Percentiles rank a stretch among this genome's conserved stretches.
Evolutionary conservation across 2,329 filamentous ascomycete species (phyloP).

Genomic region (Knoxdaviesia capensis): DNA sequence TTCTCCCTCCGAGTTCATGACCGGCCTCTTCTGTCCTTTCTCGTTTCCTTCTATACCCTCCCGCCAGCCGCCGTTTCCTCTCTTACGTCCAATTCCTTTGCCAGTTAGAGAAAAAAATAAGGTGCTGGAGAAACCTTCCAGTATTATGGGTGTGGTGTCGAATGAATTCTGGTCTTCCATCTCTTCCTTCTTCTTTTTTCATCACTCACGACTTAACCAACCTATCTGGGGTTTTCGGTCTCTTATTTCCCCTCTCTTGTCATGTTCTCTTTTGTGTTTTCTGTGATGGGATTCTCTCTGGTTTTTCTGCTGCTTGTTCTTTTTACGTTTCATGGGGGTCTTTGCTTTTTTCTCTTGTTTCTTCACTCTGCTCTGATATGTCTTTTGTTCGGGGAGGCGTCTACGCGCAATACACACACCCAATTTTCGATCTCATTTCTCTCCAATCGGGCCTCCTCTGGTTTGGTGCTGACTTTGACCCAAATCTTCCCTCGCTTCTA

Average conservation of each 20-base stretch:
- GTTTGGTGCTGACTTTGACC: neutral
- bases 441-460: too few species aligned
- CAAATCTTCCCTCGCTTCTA: neutral
- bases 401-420: too few species aligned
- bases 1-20: too few species aligned
- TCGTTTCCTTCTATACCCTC: too few species aligned
- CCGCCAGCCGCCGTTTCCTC: too few species aligned
- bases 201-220: neutral
- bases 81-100: too few species aligned
- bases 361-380: conserved; percentile 1
- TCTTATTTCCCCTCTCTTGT: neutral
- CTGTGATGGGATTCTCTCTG: neutral
- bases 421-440: too few species aligned
- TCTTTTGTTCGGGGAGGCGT: too few species aligned
- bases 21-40: too few species aligned
- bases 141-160: neutral
- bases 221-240: neutral
- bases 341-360: neutral
- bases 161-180: neutral
- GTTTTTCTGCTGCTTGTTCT: neutral
- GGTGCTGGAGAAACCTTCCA: conserved; percentile 2
- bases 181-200: neutral
- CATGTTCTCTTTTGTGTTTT: neutral
- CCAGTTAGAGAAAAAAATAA: neutral
- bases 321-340: neutral